Conservation (phyloP, 768 basidiomycete genomes). For the Boletus patriciae region DNA sequence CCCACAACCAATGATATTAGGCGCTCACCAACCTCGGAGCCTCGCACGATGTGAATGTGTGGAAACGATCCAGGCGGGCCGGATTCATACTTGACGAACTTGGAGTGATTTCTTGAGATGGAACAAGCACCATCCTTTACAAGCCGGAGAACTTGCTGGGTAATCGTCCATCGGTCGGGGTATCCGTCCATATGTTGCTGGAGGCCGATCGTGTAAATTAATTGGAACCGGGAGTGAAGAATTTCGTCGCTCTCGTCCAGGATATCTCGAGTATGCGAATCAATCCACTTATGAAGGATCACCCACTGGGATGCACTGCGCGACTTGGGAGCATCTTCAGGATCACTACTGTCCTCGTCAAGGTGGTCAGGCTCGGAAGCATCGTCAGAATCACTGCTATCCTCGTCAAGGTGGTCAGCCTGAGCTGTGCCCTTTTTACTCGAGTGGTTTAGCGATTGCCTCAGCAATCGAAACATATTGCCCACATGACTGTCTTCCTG, state of each 20-base stretch:
- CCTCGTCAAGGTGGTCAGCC: neutral
- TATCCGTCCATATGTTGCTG: slow-evolving; percentile 22
- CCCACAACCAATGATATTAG: neutral
- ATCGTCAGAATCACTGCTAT: neutral
- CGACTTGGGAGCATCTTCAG: too few relatives aligned
- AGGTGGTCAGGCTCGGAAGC: too few relatives aligned
- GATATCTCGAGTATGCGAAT: slow-evolving; percentile 15
- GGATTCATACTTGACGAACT: neutral
- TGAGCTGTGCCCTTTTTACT: too few relatives aligned
- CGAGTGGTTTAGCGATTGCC: too few relatives aligned
- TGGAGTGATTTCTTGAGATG: neutral
- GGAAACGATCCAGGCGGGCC: slow-evolving; percentile 11
- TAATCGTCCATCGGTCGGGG: slow-evolving; percentile 31
- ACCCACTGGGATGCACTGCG: slow-evolving; percentile 10
- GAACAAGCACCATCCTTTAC: neutral
- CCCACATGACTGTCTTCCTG: neutral
- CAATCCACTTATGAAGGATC: slow-evolving; percentile 12
- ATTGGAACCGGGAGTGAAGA: slow-evolving; percentile 22
- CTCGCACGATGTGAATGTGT: neutral
- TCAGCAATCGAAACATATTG: neutral
- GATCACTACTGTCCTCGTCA: neutral
- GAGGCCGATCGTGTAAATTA: slow-evolving; percentile 26
- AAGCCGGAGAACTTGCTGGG: slow-evolving; percentile 28
- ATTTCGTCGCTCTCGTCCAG: slow-evolving; percentile 24
- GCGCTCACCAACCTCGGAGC: neutral